Base-by-base conservation (phyloP, 306 rosid genomes). In the Vigna angularis region DNA sequence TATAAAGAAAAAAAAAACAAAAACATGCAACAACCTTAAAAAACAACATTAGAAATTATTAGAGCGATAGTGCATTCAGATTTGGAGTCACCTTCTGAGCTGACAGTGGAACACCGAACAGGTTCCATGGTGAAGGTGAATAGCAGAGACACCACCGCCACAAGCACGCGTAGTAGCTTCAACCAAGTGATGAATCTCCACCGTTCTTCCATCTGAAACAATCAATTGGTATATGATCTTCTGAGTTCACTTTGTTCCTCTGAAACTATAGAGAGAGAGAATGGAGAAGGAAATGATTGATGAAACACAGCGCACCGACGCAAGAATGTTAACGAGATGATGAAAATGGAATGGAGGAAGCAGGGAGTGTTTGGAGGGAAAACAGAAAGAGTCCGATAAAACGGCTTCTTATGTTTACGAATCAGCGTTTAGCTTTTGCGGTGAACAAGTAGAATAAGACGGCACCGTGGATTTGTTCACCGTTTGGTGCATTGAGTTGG, bases 81-180 rank as follows among this genome's bases (percentile, higher is more conserved):
- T 58, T 1, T 6, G 28, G 10, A 0, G 15, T 58, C 49, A 84
- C 96, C 96, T 89, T 90, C 80, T 58, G 9, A 16, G 64, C 83
- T 85, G 49, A 91, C 85, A 57, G 86, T 71, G 67, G 67, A 88
- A 63, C 89, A 74, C 5, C 66, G 82, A 63, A 84, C 51, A 24
- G 52, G 26, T 47, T 66, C 42, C 45, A 70, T 36, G 66, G 50
- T 81, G 74, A 68, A 78, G 4, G 42, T 70, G 30, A 79, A 45
- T 12, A 45, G 64, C 24, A 86, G 69, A 58, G 77, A 32, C 59
- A 85, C 12, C 13, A 74, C 1, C 65, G 76, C 76, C 56, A 56
- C 26, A 74, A 74, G 58, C 58, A 74, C 51, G 32, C 77, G 84
- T 26, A 30, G 74, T 56, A 78, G 83, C 71, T 58, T 75, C 44